Evolutionary conservation across 352 stramenopile genomes (phyloP), one percentile per base, ranked within the genome.

Genomic region (Globisporangium recalcitrans): DNA sequence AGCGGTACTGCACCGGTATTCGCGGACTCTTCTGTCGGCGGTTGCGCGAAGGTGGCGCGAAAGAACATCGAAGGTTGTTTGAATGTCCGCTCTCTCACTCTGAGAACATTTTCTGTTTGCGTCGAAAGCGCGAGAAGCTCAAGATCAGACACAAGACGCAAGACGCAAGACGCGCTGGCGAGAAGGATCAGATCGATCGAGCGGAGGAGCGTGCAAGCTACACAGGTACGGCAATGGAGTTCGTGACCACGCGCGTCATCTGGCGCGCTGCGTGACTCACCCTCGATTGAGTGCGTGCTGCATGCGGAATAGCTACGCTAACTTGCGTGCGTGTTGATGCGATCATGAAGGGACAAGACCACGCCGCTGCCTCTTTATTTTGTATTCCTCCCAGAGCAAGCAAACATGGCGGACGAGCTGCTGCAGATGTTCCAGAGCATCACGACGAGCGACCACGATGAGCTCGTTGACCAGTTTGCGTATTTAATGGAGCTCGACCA

Each of bases 391-490:
- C 19, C 24, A 44, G 26, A 58, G 46, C 32, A 31, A 51, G 21
- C 52, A 67, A 60, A 31, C 22, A 91, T 91, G 82, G 79, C 79
- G 55, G 85, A 94, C 67, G 83, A 95, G 53, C 62, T 95, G 32
- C 71, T 95, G 68, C 85, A 88, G 60, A 90, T 92, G 77, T 93
- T 95, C 68, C 82, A 91, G 68, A 93, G 82, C 70, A 95, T 95
- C 70, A 93, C 83, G 24, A 95, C 86, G 26, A 81, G 70, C 42
- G 86, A 95, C 64, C 83, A 91, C 60, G 86, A 95, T 44, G 83
- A 91, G 68, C 69, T 95, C 6, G 75, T 95, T 26, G 81, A 91
- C 48, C 86, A 95, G 61, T 95, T 95, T 67, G 80, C 82, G 22
- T 74, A 86, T 56, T 63, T 95, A 34, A 62, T 95, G 66, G 69